Conservation (phyloP, 345 rosid genomes). For the Brassica nigra region DNA sequence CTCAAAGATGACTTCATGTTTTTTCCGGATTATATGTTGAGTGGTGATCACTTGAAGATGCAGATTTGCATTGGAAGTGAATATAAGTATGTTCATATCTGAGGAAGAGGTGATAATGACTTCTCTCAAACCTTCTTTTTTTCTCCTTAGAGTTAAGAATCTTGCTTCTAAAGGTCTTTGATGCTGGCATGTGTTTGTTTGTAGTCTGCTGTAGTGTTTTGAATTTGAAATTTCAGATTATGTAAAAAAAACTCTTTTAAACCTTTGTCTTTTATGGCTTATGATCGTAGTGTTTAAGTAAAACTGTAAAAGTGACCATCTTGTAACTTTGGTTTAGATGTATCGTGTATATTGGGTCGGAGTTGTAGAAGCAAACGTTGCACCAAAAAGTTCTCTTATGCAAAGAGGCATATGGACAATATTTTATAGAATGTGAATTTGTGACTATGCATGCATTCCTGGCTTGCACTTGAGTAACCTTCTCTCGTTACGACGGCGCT, state of each 20-base stretch:
- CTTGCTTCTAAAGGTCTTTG: neutral
- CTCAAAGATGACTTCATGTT: neutral
- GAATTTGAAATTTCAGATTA: neutral
- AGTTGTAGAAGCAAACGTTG: too few relatives aligned
- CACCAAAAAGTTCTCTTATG: too few relatives aligned
- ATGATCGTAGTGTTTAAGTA: neutral
- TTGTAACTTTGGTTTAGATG: neutral
- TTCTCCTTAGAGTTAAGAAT: neutral
- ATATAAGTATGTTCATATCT: neutral
- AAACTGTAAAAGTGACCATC: neutral
- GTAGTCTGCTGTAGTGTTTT: neutral
- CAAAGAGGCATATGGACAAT: too few relatives aligned
- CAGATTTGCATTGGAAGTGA: conserved; percentile 14
- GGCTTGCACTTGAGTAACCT: too few relatives aligned
- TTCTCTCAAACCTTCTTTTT: neutral
- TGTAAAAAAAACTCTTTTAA: neutral
- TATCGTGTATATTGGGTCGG: too few relatives aligned
- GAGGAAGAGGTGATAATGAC: neutral
- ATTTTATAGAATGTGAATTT: too few relatives aligned
- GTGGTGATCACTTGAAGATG: neutral
- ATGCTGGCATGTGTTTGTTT: neutral
- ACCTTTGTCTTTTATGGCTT: neutral
- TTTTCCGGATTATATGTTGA: neutral
- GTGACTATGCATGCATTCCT: too few relatives aligned
- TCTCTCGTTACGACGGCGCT: too few relatives aligned